Evolutionary conservation across 192 early-diverging fungal genomes (phyloP).

Genomic region (Allomyces javanicus): DNA sequence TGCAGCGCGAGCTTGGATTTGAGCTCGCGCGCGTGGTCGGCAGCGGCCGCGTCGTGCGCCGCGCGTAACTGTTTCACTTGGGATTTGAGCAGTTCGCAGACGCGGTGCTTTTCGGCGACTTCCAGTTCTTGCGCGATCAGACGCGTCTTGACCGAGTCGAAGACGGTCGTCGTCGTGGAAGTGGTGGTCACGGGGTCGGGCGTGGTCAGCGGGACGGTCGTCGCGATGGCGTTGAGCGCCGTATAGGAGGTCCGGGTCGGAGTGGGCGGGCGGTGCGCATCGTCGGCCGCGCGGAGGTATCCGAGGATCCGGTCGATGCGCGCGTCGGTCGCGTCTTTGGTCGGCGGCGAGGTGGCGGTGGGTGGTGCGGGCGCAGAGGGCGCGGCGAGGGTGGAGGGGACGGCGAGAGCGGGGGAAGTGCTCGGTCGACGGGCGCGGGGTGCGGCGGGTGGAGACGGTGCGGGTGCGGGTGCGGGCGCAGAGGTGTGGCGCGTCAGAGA

Average conservation of each 20-base stretch:
- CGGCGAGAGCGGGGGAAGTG: too few species aligned
- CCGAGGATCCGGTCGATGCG: background rate
- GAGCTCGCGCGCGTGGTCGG: constrained; percentile 11
- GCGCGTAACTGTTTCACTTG: background rate
- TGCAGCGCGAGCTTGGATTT: constrained; percentile 35
- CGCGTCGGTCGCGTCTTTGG: background rate
- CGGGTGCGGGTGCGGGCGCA: background rate
- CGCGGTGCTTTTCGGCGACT: background rate
- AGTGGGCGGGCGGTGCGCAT: background rate
- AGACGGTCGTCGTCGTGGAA: background rate
- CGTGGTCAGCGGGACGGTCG: background rate
- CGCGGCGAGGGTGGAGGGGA: too few species aligned
- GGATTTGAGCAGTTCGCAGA: background rate
- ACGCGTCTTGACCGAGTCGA: background rate
- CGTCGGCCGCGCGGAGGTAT: background rate
- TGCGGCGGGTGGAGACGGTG: background rate
- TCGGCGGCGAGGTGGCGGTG: background rate
- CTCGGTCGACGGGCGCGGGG: background rate
- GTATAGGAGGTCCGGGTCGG: background rate
- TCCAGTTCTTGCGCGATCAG: background rate
- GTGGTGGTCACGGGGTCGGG: background rate
- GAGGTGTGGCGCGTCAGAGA: background rate
- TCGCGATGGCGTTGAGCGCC: background rate
- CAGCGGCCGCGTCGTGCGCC: background rate
- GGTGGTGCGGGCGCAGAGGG: background rate